Evolutionary conservation across 2,329 filamentous ascomycete species (phyloP), one percentile per base, ranked within the genome.

Genomic region (Fusarium bactridioides): DNA sequence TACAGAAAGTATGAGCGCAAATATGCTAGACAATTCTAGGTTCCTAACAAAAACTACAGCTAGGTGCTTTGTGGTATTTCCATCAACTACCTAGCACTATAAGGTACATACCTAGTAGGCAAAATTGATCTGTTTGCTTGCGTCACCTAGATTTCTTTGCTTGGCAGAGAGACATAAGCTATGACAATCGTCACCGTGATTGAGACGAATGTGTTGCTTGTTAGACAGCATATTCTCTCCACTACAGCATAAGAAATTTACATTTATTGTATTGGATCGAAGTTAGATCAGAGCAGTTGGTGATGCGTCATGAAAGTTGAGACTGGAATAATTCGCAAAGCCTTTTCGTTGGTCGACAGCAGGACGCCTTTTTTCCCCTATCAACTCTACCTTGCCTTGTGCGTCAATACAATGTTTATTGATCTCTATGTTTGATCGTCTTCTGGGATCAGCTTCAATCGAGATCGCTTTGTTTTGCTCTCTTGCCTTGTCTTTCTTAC

Each of bases 401-500:
- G 18, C 33, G 41, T 18, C n/a, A 58, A 50, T 23, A 37, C 23
- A n/a, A 27, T 33, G 21, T 33, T 40, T 23, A 41, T 41, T 31
- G 31, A 38, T n/a, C 12, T 53, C 23, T 50, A 8, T 29, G 56
- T 69, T 69, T 74, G 67, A 73, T 71, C 67, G 73, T 72, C 66
- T 55, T 55, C 67, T 57, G 44, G 67, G 70, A 55, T 64, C 40
- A 33, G 38, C 53, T 56, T 51, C 45, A 29, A 72, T 64, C 51
- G n/a, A 57, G 63, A 69, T 74, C 33, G 63, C 43, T 65, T 65
- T 55, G 35, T 57, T 41, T 57, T 48, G 10, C 51, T 41, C 37
- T 48, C 44, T 60, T 41, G 25, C 41, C 55, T 70, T 72, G 62
- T 58, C 59, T 53, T 41, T 64, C 45, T 53, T 50, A 29, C 66